These are phyloP conservation scores for Fomitopsis palustris DNA, from an alignment of 1,284 basidiomycete genomes.

Conservation along the genomic window DNA sequence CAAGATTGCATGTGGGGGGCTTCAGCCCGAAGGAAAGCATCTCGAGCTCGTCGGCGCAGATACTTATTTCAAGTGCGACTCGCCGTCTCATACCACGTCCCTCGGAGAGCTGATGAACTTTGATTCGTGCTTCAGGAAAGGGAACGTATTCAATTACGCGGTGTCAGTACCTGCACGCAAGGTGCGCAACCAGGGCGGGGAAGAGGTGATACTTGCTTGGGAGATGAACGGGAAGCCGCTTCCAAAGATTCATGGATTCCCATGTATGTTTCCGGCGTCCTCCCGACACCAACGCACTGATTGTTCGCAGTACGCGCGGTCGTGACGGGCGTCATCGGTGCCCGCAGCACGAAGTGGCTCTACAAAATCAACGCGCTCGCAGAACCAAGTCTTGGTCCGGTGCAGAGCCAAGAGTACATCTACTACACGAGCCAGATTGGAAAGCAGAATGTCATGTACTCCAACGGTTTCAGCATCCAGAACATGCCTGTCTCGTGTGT, in stretches of 20 bases:
- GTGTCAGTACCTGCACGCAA: conserved; percentile 54
- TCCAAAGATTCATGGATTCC: conserved; percentile 52
- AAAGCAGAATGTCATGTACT: conserved; percentile 48
- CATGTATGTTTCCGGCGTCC: conserved; percentile 17
- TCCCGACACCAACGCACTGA: neutral
- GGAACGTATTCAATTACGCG: conserved; percentile 49
- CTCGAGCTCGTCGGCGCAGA: conserved; percentile 56
- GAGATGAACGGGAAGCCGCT: conserved; percentile 57
- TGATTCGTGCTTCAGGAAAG: conserved; percentile 33
- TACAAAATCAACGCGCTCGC: conserved; percentile 49
- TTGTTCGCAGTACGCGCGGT: conserved; percentile 38
- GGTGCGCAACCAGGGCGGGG: conserved; percentile 36
- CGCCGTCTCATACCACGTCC: neutral
- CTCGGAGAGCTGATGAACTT: neutral
- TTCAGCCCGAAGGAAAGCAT: conserved; percentile 45
- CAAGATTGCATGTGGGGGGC: conserved; percentile 49
- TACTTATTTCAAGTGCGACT: conserved; percentile 52
- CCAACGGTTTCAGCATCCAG: conserved; percentile 51
- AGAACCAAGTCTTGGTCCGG: conserved; percentile 48
- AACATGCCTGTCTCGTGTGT: conserved; percentile 57
- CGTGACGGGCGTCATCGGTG: conserved; percentile 57
- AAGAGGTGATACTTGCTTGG: conserved; percentile 55
- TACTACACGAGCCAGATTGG: conserved; percentile 51
- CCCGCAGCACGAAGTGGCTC: conserved; percentile 55
- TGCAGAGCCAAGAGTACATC: conserved; percentile 51